Conservation (phyloP, 805 yeast genomes). For the Kuraishia molischiana region DNA sequence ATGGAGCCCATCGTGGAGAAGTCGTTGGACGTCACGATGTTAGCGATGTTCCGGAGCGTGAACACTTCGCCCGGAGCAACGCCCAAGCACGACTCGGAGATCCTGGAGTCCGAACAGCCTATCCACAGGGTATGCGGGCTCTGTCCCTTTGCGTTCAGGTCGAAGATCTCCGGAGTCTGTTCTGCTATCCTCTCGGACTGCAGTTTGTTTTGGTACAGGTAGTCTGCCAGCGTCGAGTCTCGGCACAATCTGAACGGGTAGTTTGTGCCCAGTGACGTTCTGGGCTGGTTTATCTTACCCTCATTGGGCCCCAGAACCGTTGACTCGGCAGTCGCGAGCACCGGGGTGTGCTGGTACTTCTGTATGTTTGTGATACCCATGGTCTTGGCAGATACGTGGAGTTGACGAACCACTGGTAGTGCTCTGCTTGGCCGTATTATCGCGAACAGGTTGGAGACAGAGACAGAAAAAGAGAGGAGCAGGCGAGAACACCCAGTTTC, state of each 20-base stretch:
- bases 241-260: slow-evolving; percentile 35
- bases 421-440: too few species aligned
- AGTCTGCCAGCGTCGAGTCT: slow-evolving; percentile 39
- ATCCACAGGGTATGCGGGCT: slow-evolving; percentile 91
- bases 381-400: background rate
- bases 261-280: slow-evolving; percentile 1
- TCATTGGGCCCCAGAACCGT: background rate
- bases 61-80: slow-evolving; percentile 90
- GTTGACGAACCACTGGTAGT: too few species aligned
- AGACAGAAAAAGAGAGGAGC: too few species aligned
- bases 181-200: slow-evolving; percentile 36
- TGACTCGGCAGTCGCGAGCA: background rate
- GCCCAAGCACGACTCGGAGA: slow-evolving; percentile 63
- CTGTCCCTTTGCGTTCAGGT: slow-evolving; percentile 70
- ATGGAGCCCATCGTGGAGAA: slow-evolving; percentile 66
- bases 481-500: too few species aligned
- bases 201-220: slow-evolving; percentile 33
- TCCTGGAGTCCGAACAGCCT: slow-evolving; percentile 90
- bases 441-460: too few species aligned
- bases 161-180: slow-evolving; percentile 48
- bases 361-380: slow-evolving; percentile 2
- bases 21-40: slow-evolving; percentile 63
- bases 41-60: slow-evolving; percentile 83
- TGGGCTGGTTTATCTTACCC: background rate
- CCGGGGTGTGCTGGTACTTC: slow-evolving; percentile 2